A percentile compares a stretch with the other conserved stretches of the same genome.
These are phyloP conservation scores for Vitellaria paradoxa DNA, from an alignment of 179 eudicot species.

Conservation along the genomic window DNA sequence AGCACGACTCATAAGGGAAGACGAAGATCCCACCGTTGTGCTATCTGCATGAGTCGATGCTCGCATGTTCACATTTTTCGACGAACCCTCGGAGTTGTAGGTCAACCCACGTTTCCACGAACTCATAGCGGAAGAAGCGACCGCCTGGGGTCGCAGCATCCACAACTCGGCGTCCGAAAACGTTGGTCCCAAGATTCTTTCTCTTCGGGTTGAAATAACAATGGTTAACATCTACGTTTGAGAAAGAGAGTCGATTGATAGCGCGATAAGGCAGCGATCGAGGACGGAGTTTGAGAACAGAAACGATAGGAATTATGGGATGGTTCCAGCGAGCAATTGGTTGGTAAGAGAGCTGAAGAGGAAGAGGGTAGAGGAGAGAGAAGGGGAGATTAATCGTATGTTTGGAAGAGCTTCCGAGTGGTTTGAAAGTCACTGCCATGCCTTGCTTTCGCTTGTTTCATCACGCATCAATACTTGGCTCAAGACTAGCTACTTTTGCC, in stretches of 20 bases:
- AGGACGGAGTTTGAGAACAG: background rate
- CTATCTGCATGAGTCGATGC: background rate
- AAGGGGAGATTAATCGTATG: background rate
- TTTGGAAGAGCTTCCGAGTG: background rate
- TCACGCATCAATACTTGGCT: background rate
- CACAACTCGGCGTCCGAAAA: background rate
- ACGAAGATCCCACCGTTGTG: background rate
- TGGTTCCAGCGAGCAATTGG: background rate
- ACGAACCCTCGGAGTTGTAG: no score
- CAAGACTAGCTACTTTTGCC: background rate
- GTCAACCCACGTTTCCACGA: background rate
- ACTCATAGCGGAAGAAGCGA: background rate
- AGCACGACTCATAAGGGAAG: background rate
- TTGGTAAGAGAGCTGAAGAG: background rate
- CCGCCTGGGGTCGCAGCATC: no score
- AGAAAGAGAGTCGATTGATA: background rate
- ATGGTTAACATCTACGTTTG: no score
- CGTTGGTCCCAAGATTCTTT: background rate
- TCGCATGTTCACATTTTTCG: background rate
- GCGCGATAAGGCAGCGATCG: background rate
- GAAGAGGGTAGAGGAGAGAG: background rate
- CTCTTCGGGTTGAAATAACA: background rate
- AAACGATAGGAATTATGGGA: background rate
- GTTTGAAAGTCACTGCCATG: background rate
- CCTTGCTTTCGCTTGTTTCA: slow-evolving; percentile 5